Evolutionary conservation across 805 yeast genomes (phyloP), one percentile per base, ranked within the genome.

Genomic region (Vanderwaltozyma yarrowii): DNA sequence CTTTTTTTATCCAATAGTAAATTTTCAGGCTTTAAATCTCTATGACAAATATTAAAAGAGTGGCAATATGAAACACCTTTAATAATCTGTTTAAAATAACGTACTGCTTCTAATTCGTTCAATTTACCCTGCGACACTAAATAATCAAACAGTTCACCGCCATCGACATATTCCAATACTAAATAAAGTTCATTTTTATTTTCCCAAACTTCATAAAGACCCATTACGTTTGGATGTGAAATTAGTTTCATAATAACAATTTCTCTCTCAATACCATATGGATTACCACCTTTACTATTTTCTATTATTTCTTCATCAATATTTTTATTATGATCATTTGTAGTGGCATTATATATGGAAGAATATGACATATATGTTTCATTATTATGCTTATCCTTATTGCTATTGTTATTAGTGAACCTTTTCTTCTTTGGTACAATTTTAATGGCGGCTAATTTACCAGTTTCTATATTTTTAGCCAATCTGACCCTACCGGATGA

Each of bases 131-230:
- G 71, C 20, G 66, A 61, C 5, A 82, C 86, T 39, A 83, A 63
- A 44, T 78, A 69, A 51, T 83, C 92, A 48, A 83, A 83, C 38
- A 83, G 62, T 59, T 83, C 94, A 42, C 94, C 94, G n/a, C 92
- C 89, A 58, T 83, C 88, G 24, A 83, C 89, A 56, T 81, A 83
- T 55, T 83, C 94, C 36, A 83, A 62, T 13, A 83, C 86, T 46
- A 83, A 59, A 51, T 79, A 83, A 40, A 92, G 68, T 43, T 89
- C 95, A 54, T 85, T 86, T 47, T 86, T 80, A 47, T 94, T 89
- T 61, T 92, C 98, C 97, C 97, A 92, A 18, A 92, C 98, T 56
- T 92, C 98, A 57, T 87, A 92, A 29, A 92, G 67, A 19, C 92
- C 82, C 74, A 92, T 78, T 18, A 92, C 92, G 54, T 92, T 89